Percentiles rank a stretch among this genome's conserved stretches.
phyloP scores from a whole-genome alignment of 352 stramenopile genomes.

The Globisporangium barbulae region DNA sequence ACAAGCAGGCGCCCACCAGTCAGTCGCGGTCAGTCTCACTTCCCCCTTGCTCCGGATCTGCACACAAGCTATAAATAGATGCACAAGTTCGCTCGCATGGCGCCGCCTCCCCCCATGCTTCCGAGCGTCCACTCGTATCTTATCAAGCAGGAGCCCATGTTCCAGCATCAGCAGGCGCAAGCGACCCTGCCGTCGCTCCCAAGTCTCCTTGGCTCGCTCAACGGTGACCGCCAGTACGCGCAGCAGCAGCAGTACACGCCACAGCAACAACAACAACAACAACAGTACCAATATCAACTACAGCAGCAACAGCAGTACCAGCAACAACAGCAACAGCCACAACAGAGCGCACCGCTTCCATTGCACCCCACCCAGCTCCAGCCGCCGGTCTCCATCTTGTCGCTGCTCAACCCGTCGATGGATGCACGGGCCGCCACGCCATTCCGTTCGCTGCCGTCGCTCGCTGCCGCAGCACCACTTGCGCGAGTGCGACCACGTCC shows the following conservation, averaged over 20 bases:
- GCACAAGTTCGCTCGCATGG: conserved; percentile 8
- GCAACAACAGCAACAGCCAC: background rate
- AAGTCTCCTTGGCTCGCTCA: conserved; percentile 12
- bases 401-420: conserved; percentile 13
- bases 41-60: background rate
- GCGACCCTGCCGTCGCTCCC: conserved; percentile 16
- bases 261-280: too few relatives aligned
- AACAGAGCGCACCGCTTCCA: background rate
- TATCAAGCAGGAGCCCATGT: conserved; percentile 10
- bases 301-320: background rate
- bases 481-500: background rate
- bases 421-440: background rate
- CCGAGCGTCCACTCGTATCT: conserved; percentile 14
- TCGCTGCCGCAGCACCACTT: background rate
- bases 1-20: background rate
- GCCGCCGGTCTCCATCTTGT: conserved; percentile 12
- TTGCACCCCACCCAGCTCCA: background rate
- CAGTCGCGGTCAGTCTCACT: conserved; percentile 11
- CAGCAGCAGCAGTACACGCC: background rate
- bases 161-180: background rate
- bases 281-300: background rate
- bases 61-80: conserved; percentile 4
- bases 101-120: conserved; percentile 1
- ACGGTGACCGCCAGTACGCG: background rate
- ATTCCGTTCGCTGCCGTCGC: background rate